Evolutionary conservation across 345 rosid genomes (phyloP).

Genomic region (Rhizophora mangle): DNA sequence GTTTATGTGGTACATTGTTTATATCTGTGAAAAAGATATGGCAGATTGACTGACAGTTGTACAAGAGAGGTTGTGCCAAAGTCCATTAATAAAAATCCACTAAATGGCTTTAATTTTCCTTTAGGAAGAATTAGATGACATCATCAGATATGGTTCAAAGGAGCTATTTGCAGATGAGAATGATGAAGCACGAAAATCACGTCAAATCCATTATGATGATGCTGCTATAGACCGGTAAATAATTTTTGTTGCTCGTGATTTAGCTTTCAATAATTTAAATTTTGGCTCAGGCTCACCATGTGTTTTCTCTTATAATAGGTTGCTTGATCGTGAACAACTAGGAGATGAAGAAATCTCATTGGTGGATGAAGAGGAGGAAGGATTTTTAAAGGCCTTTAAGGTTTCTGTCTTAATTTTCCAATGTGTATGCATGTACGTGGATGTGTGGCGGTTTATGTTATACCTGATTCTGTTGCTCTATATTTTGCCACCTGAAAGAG

Average conservation of each 20-base stretch:
- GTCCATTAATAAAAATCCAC: neutral
- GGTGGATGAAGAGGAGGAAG: conserved; percentile 95
- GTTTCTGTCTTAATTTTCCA: conserved; percentile 30
- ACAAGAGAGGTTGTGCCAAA: neutral
- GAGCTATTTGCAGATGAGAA: conserved; percentile 96
- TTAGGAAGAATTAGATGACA: conserved; percentile 97
- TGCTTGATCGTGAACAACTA: conserved; percentile 89
- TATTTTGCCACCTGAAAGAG: neutral
- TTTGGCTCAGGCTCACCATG: neutral
- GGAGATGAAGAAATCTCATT: conserved; percentile 75
- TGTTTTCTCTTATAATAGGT: conserved; percentile 39
- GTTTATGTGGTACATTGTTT: no score
- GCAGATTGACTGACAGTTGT: no score
- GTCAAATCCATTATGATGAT: conserved; percentile 96
- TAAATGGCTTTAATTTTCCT: conserved; percentile 17
- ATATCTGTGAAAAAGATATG: no score
- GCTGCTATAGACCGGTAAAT: conserved; percentile 86
- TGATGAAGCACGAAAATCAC: conserved; percentile 91
- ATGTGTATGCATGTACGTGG: neutral
- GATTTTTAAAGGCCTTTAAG: conserved; percentile 98
- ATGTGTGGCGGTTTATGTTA: neutral
- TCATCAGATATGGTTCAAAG: conserved; percentile 95
- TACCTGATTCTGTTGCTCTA: neutral
- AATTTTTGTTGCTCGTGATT: conserved; percentile 16
- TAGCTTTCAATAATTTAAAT: conserved; percentile 1